Base-by-base conservation (phyloP, 495 filamentous ascomycete species). In the Penicillium longicatenatum region DNA sequence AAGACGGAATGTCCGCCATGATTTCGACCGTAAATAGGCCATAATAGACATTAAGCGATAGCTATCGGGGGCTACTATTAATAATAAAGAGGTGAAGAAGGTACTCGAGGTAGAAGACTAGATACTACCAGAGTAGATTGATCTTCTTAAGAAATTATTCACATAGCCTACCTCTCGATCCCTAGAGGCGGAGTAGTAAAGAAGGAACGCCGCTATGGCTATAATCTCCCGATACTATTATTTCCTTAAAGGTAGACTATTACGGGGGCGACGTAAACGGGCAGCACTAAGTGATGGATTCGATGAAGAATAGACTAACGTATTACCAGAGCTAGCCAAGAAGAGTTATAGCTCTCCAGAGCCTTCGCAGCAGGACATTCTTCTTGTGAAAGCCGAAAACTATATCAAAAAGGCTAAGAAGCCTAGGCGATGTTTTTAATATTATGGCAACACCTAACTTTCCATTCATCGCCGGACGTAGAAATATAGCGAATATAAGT, bases 41-140 rank as follows among this genome's bases (percentile, higher is more conserved):
- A 55, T 69, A n/a, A 44, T 67, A 54, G 58, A 69, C 42, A 69
- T 69, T 45, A 43, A 69, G 53, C 47, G 58, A 46, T 39, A 69
- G 59, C 48, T 69, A 2, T 35, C 66, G 16, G 46, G 63, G 6
- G 31, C 44, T 30, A 59, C 58, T 50, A 19, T 69, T 30, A 46
- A 26, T 50, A 54, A 65, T 49, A 22, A 68, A 41, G 54, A 55
- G 42, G 35, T 58, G 26, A 58, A 50, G 21, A 60, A 63, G 50
- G 46, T 58, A 49, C 61, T 67, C 29, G 46, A 41, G 37, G 62
- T 44, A 11, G 60, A 67, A 47, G 57, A 60, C 45, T 46, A 51
- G 42, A 55, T 69, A 35, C 63, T 12, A 46, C 54, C 63, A 41
- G 47, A 60, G 35, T 50, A 64, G 56, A 67, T 70, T 54, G 41